A percentile compares a stretch with the other conserved stretches of the same genome.
phyloP scores from a whole-genome alignment of 768 basidiomycete genomes.

The Trametes cubensis region DNA sequence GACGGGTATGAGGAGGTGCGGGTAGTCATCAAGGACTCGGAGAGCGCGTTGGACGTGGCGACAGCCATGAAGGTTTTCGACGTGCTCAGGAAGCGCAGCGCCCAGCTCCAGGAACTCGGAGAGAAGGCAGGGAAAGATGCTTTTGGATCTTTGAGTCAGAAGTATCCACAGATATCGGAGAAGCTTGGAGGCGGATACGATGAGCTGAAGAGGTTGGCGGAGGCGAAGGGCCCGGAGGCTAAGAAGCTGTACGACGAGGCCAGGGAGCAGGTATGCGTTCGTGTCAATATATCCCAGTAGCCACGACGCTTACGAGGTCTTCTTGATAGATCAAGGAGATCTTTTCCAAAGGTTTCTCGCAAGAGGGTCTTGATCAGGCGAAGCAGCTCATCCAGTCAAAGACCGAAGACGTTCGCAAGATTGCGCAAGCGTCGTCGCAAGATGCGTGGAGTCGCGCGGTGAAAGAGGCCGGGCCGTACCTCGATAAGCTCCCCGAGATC shows the following conservation, averaged over 20 bases:
- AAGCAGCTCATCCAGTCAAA: conserved; percentile 33
- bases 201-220: conserved; percentile 32
- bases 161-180: conserved; percentile 35
- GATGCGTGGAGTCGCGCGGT: conserved; percentile 33
- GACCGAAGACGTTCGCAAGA: conserved; percentile 30
- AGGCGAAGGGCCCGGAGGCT: conserved; percentile 35
- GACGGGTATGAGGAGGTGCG: conserved; percentile 42
- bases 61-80: conserved; percentile 34
- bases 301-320: neutral
- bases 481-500: conserved; percentile 35
- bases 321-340: conserved; percentile 30
- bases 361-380: conserved; percentile 31
- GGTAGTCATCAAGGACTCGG: conserved; percentile 28
- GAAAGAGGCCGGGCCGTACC: conserved; percentile 31
- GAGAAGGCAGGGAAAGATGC: conserved; percentile 35
- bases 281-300: no score
- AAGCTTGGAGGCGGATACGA: conserved; percentile 36
- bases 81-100: conserved; percentile 30
- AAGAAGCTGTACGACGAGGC: conserved; percentile 37
- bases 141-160: conserved; percentile 30
- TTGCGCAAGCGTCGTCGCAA: conserved; percentile 28
- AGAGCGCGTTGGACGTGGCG: conserved; percentile 28
- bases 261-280: conserved; percentile 18
- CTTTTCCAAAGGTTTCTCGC: conserved; percentile 32
- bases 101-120: conserved; percentile 35